A percentile compares a stretch with the other conserved stretches of the same genome.
phyloP scores from a whole-genome alignment of 1,284 basidiomycete genomes.

The Cutaneotrichosporon dermatis region DNA sequence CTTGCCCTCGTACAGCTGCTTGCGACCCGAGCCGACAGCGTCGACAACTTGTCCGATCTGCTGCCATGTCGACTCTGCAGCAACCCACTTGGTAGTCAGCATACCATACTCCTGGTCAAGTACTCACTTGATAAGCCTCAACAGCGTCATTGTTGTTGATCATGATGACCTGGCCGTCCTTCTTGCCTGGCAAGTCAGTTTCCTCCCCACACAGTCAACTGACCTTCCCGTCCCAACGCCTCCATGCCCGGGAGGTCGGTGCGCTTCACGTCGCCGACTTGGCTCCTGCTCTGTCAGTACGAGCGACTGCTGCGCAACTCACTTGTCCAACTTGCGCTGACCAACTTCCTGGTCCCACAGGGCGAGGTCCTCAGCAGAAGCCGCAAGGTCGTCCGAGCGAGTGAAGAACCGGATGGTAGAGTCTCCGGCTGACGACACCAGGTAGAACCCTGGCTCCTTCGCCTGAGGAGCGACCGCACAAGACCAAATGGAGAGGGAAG shows the following conservation, averaged over 20 bases:
- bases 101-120: background rate
- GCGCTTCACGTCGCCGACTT: slow-evolving; percentile 89
- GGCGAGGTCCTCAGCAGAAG: slow-evolving; percentile 62
- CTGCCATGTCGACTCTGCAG: slow-evolving; percentile 65
- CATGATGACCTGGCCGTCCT: slow-evolving; percentile 90
- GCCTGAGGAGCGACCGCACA: slow-evolving; percentile 56
- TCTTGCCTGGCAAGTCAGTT: slow-evolving; percentile 61
- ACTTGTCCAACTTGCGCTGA: slow-evolving; percentile 49
- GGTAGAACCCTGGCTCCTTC: slow-evolving; percentile 64
- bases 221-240: slow-evolving; percentile 67
- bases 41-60: slow-evolving; percentile 96
- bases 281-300: slow-evolving; percentile 53
- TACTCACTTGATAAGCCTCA: slow-evolving; percentile 67
- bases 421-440: slow-evolving; percentile 87
- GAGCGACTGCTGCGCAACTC: slow-evolving; percentile 1
- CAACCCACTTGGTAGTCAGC: slow-evolving; percentile 63
- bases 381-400: slow-evolving; percentile 66
- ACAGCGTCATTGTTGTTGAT: slow-evolving; percentile 70
- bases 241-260: slow-evolving; percentile 80
- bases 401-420: slow-evolving; percentile 84
- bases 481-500: slow-evolving; percentile 93
- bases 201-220: slow-evolving; percentile 21
- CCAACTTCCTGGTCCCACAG: slow-evolving; percentile 69
- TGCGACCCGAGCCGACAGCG: slow-evolving; percentile 78
- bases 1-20: slow-evolving; percentile 81